Percentiles rank a stretch among this genome's conserved stretches.
Conservation (phyloP, 345 rosid genomes). For the Eucalyptus virginea region DNA sequence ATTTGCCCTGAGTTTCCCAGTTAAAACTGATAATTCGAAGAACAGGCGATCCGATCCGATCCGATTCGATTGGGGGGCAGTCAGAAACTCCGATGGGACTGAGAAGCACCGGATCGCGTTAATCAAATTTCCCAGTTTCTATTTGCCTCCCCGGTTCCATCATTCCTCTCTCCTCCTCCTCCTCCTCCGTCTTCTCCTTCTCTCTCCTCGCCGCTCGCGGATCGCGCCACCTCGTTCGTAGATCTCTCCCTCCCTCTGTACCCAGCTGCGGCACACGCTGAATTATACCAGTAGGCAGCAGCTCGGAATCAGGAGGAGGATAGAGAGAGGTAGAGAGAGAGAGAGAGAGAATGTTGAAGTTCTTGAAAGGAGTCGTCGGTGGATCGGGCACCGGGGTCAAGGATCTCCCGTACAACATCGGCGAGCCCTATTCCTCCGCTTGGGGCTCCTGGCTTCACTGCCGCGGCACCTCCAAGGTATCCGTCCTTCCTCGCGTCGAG, state of each 20-base stretch:
- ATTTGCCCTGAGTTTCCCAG: neutral
- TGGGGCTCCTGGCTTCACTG: slow-evolving; percentile 97
- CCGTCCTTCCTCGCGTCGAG: neutral
- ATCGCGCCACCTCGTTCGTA: neutral
- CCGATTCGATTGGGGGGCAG: neutral
- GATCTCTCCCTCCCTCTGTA: neutral
- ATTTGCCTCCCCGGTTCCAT: neutral
- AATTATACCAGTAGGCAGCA: neutral
- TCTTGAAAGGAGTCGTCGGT: slow-evolving; percentile 82
- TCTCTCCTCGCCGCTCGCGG: neutral
- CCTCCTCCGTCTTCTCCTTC: neutral
- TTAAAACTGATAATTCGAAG: neutral
- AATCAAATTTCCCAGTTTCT: neutral
- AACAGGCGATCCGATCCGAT: neutral
- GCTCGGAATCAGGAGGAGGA: neutral
- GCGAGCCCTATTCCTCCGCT: slow-evolving; percentile 79
- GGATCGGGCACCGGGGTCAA: slow-evolving; percentile 95
- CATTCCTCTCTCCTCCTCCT: neutral
- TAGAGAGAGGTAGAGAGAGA: neutral
- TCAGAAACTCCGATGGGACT: neutral
- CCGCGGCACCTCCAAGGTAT: slow-evolving; percentile 75
- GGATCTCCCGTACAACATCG: slow-evolving; percentile 93
- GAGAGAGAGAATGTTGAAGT: slow-evolving; percentile 48
- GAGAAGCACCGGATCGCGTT: neutral
- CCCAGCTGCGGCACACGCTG: neutral